Percentiles rank a stretch among this genome's conserved stretches.
These are phyloP conservation scores for Paspalum vaginatum DNA, from an alignment of 176 grass and related monocot species.

Conservation along the genomic window DNA sequence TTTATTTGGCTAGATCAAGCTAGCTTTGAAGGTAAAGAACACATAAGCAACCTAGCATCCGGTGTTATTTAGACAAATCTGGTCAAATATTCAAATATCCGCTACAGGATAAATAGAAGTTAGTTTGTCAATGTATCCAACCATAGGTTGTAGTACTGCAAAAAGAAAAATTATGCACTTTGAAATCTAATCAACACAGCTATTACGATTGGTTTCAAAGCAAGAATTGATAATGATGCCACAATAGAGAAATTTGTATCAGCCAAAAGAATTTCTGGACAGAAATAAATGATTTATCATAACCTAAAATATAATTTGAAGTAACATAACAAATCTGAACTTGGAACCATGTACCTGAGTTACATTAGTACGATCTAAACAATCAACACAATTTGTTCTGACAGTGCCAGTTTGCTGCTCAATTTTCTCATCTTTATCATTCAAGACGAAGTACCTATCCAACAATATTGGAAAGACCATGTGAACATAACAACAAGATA, in stretches of 20 bases:
- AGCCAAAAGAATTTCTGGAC: background rate
- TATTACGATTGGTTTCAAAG: background rate
- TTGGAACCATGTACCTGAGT: conserved; percentile 67
- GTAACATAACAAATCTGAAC: background rate
- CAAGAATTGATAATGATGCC: background rate
- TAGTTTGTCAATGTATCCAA: background rate
- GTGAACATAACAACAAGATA: background rate
- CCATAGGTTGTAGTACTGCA: background rate
- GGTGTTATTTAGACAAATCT: background rate
- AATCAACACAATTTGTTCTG: conserved; percentile 95
- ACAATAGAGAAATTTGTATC: background rate
- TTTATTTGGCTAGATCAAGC: background rate
- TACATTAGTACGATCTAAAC: conserved; percentile 96
- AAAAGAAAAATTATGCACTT: background rate
- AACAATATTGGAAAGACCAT: conserved; percentile 26
- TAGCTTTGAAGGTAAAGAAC: background rate
- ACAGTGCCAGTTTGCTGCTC: conserved; percentile 68
- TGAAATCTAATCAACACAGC: background rate
- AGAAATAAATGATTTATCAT: background rate
- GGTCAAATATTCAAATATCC: too few relatives aligned
- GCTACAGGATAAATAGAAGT: background rate
- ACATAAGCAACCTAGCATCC: background rate
- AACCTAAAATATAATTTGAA: background rate
- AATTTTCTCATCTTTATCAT: conserved; percentile 67
- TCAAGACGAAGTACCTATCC: conserved; percentile 78